Evolutionary conservation across 768 basidiomycete genomes (phyloP), one percentile per base, ranked within the genome.

Genomic region (Butyriboletus loyo): DNA sequence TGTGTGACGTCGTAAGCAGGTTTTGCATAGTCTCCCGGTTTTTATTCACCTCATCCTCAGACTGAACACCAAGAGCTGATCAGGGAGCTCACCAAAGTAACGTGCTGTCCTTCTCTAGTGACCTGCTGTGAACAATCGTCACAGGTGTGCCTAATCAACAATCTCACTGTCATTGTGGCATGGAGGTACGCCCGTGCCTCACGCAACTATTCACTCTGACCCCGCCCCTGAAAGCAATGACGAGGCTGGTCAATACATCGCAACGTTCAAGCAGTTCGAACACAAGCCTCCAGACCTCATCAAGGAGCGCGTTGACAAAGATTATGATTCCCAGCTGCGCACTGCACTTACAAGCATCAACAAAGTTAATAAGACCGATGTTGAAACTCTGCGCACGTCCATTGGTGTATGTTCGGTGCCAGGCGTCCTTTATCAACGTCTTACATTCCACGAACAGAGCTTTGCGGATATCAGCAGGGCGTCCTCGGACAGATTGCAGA

Each of bases 301-400:
- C 74, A 96, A 94, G 68, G 97, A 98, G 66, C 87, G 92, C 39
- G 77, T 90, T 27, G 93, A 97, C 68, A 92, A 94, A 58, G 88
- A 92, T 61, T 92, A 97, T 63, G 73, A 79, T 56, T 84, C 92
- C 8, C 79, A 93, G 62, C 69, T 98, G 14, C 88, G 89, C 50
- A 82, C 83, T 19, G 81, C 90, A 1, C 76, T 99, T 25, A 98
- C 96, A 2, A 84, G 83, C 57, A 90, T 98, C 62, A 87, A 82
- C 65, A 92, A 90, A 60, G 92, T 99, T 56, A 98, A 98, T 72
- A 97, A 96, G 76, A 98, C 96, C 4, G 97, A 99, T 62, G 92
- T 95, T 2, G 85, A 92, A 71, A 98, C 96, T 4, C 75, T 99
- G 37, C 82, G 90, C 21, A 86, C 87, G 2, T 87, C 92, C n/a